Conservation (phyloP, 1,139 yeast species). For the Zygosaccharomyces sapae region DNA sequence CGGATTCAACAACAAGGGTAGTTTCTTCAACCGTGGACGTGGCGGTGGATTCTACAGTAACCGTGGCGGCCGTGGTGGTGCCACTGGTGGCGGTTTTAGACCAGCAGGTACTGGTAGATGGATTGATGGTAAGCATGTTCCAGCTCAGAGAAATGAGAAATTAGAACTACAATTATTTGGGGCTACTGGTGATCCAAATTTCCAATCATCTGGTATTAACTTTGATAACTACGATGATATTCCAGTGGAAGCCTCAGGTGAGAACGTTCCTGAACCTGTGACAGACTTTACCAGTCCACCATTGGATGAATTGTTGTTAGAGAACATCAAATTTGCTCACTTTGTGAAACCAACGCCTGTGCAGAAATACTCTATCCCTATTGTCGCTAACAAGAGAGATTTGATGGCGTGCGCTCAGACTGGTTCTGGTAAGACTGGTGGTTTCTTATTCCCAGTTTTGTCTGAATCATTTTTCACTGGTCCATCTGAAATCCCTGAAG, state of each 20-base stretch:
- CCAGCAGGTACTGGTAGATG: conserved; percentile 57
- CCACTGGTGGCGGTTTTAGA: conserved; percentile 40
- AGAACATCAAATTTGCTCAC: conserved; percentile 81
- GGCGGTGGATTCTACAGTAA: conserved; percentile 16
- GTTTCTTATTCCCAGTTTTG: conserved; percentile 95
- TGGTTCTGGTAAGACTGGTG: conserved; percentile 99
- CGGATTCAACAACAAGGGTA: conserved; percentile 20
- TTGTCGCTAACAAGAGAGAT: conserved; percentile 92
- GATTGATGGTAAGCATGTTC: conserved; percentile 84
- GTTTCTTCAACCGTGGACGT: conserved; percentile 28
- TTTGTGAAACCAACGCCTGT: conserved; percentile 97
- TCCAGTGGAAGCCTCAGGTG: conserved; percentile 97
- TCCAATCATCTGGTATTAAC: conserved; percentile 95
- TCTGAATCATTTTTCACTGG: conserved; percentile 88
- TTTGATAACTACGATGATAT: conserved; percentile 97
- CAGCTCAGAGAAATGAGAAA: conserved; percentile 67
- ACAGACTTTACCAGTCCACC: conserved; percentile 87
- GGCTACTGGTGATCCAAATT: conserved; percentile 70
- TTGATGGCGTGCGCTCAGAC: conserved; percentile 99
- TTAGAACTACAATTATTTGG: conserved; percentile 84
- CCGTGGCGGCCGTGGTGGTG: conserved; percentile 31
- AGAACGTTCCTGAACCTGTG: conserved; percentile 91
- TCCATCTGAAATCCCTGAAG: conserved; percentile 63
- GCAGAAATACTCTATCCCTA: conserved; percentile 96
- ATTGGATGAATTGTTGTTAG: conserved; percentile 77